Evolutionary conservation across 768 basidiomycete genomes (phyloP), one percentile per base, ranked within the genome.

Genomic region (Tricholoma terreum): DNA sequence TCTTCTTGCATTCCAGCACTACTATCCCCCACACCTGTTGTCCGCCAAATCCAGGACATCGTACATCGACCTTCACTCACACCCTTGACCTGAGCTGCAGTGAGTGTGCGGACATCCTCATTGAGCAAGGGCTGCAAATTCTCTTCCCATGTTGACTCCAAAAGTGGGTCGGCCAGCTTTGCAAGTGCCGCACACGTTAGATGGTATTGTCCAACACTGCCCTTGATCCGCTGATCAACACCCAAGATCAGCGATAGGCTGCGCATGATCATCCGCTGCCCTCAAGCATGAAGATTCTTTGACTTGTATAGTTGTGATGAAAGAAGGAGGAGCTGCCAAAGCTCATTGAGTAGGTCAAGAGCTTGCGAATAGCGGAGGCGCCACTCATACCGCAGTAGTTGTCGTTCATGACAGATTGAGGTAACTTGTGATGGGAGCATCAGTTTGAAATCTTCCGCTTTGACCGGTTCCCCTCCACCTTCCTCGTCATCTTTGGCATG

Each of bases 271-370:
- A 58, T 58, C 1, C 54, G 53, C 40, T 73, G 69, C 0, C 73
- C 71, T 15, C 65, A 60, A 11, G 60, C 61, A 50, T 59, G 63
- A 17, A 54, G 49, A 12, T 69, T 54, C 52, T 77, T 75, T 11
- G 67, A 68, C 30, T 69, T 66, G n/a, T n/a, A n/a, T n/a, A n/a
- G n/a, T n/a, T n/a, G n/a, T n/a, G n/a, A n/a, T n/a, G n/a, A n/a
- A n/a, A 73, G 56, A 1, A 71, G 65, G 3, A 77, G 68, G 14
- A 62, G 55, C 2, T 58, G 58, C 0, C 70, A 67, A 14, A 78
- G 31, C 1, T 68, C 60, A 3, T 71, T 55, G 1, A 78, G 61
- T 0, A 60, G 43, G 7, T n/a, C n/a, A n/a, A n/a, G n/a, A n/a
- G n/a, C n/a, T n/a, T n/a, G n/a, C n/a, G n/a, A n/a, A n/a, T n/a